Evolutionary conservation across 2,329 filamentous ascomycete genomes (phyloP), one percentile per base, ranked within the genome.

Genomic region (Stagonosporopsis vannaccii): DNA sequence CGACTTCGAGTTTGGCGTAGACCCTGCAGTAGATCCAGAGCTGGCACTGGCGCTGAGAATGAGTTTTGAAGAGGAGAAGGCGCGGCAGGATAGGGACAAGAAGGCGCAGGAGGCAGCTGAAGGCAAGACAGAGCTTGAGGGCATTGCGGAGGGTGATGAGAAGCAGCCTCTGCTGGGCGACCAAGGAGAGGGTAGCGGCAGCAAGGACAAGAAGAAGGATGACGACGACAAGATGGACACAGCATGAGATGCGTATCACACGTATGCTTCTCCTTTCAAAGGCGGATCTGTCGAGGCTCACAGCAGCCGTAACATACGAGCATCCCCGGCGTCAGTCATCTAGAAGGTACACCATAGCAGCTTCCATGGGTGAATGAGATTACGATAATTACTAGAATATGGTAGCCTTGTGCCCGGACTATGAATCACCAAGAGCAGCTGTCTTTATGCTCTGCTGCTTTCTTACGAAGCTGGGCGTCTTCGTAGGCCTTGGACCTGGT

Each of bases 21-120:
- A 98, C 76, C 93, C 94, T 13, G 90, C 89, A 50, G 85, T 93
- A 70, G 95, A 99, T 73, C 95, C 95, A 3, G 95, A 99, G 77
- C 81, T 99, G 71, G 95, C 95, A 20, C 86, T 99, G 66, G 95
- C 95, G 48, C 82, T 99, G 74, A 88, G 95, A 62, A 97, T 99
- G 92, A 96, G 91, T 78, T 92, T 96, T 85, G 95, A 99, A 76
- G 95, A 99, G 75, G 95, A 99, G 79, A 96, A 96, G 81, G 93
- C 93, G 59, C 84, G 95, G 69, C 89, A 96, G 78, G 93, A 97
- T 76, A 92, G 92, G 79, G 87, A 90, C 71, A 91, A 89, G 67
- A 87, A 88, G 68, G 87, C 91, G 61, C 89, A 91, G 66, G 89
- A 91, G 66, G 85, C 87, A 57, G 78, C 81, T 33, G 85, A 90